Evolutionary conservation across 306 rosid genomes (phyloP).

Genomic region (Cucurbita argyrosperma): DNA sequence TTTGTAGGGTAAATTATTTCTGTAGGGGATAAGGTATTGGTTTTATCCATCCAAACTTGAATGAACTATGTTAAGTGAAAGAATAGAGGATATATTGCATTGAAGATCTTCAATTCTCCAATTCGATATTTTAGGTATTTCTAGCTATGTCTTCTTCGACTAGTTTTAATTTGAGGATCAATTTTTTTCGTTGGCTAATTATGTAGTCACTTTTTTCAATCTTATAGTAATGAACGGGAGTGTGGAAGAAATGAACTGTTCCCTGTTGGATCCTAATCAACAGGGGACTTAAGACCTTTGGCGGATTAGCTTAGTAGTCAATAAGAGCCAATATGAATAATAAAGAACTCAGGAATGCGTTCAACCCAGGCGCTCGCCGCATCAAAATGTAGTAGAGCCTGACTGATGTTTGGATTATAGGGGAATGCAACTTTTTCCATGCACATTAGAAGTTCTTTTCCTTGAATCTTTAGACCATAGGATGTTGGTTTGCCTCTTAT

Average conservation of each 20-base stretch:
- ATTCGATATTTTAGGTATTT: neutral
- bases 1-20: neutral
- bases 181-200: neutral
- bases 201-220: neutral
- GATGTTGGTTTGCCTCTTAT: neutral
- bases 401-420: too few relatives aligned
- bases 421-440: neutral
- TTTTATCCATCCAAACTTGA: neutral
- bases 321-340: neutral
- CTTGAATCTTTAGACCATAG: neutral
- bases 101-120: neutral
- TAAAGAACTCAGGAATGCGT: neutral
- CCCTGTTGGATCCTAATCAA: neutral
- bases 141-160: neutral
- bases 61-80: neutral
- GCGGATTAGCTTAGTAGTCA: neutral
- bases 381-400: neutral
- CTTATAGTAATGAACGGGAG: neutral
- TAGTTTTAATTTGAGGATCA: neutral
- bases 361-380: neutral
- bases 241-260: neutral
- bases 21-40: neutral
- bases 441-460: neutral
- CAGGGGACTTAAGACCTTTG: neutral
- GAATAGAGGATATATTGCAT: neutral